Percentiles rank a stretch among this genome's conserved stretches.
Evolutionary conservation across 768 basidiomycete species (phyloP).

Genomic region (Boletus patriciae): DNA sequence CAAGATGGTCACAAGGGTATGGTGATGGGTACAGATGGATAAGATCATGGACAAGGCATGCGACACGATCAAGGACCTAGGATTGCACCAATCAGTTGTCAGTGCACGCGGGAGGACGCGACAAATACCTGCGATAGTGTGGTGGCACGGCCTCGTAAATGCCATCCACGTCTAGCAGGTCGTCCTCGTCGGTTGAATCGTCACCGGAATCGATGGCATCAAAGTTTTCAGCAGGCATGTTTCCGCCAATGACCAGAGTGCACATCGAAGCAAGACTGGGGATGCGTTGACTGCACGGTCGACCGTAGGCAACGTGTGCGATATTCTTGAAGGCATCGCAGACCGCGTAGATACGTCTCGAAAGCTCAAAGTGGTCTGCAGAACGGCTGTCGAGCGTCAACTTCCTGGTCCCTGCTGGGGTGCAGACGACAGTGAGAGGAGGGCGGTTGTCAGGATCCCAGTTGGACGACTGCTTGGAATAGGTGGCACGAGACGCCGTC

Average conservation of each 20-base stretch:
- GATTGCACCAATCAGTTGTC: constrained; percentile 1
- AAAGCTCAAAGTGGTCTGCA: constrained; percentile 41
- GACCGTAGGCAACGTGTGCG: constrained; percentile 38
- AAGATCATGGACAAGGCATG: constrained; percentile 54
- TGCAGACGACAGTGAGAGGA: constrained; percentile 40
- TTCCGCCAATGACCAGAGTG: constrained; percentile 46
- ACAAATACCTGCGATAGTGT: constrained; percentile 49
- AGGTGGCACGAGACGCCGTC: constrained; percentile 12
- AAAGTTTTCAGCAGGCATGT: constrained; percentile 34
- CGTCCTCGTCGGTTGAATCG: constrained; percentile 26
- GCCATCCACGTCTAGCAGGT: constrained; percentile 32
- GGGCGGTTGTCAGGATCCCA: constrained; percentile 27
- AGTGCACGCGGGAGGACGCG: constrained; percentile 5
- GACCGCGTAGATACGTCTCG: constrained; percentile 51
- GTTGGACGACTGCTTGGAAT: constrained; percentile 17
- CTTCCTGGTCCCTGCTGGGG: constrained; percentile 37
- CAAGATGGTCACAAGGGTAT: constrained; percentile 48
- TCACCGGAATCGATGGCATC: constrained; percentile 24
- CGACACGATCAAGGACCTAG: constrained; percentile 49
- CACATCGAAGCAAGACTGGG: constrained; percentile 49
- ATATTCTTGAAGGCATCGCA: constrained; percentile 57
- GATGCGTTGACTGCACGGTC: constrained; percentile 19
- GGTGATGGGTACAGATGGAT: constrained; percentile 44
- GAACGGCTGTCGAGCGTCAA: constrained; percentile 36
- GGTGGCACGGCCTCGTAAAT: constrained; percentile 54